Evolutionary conservation across 2,329 filamentous ascomycete species (phyloP), one percentile per base, ranked within the genome.

Genomic region (Penicillium sumatraense): DNA sequence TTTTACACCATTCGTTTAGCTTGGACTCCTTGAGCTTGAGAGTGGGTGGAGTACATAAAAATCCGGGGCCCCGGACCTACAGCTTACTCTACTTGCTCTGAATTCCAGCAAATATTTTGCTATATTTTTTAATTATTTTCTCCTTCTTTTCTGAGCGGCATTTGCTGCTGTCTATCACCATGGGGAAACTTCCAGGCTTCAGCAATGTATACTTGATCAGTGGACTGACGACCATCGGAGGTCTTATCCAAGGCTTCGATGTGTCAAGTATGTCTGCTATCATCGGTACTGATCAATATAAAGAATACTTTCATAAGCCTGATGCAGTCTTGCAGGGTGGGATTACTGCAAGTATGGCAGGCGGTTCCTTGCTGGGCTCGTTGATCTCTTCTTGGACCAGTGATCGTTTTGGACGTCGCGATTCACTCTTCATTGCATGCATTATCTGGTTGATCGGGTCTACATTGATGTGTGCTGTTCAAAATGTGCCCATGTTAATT

Each of bases 271-370:
- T 60, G 56, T 60, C 58, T 27, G 58, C 56, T 0, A 60, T 60
- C 31, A 60, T 60, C 35, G 58, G 58, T 18, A 60, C 58, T 13
- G 48, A 60, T 46, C 36, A 58, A 16, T 60, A 60, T 82, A 2
- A 86, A 79, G 3, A 76, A 74, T 71, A 60, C 36, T 60, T 60
- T 36, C 42, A 58, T 8, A 51, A 51, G 16, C 56, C 56, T 1
- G 16, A 59, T 35, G 55, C 75, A 5, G 65, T 82, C 59, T 74
- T 79, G 0, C 86, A 89, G 71, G 86, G 86, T 16, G 86, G 80
- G 24, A 89, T 89, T 67, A 88, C 86, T 2, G 86, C 86, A 10
- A 78, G 86, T 2, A 89, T 90, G 87, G 85, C 87, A 9, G 86
- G 84, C 33, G 87, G 88, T 11, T 89, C 86, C 2, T 82, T 88